Evolutionary conservation across 192 early-diverging fungal species (phyloP).

Genomic region (Umbelopsis isabellina): DNA sequence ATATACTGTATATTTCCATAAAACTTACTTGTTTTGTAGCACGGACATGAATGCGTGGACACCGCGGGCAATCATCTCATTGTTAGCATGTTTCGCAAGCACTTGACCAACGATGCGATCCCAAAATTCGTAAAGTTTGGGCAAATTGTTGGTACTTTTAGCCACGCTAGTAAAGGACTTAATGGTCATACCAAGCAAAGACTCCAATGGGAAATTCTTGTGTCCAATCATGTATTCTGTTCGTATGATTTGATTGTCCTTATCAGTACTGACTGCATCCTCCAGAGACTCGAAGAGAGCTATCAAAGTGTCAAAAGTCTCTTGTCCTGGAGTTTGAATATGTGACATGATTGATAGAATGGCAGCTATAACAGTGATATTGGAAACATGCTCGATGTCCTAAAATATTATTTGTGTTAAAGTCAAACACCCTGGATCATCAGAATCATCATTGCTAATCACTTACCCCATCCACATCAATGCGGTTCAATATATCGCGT

Average conservation of each 20-base stretch:
- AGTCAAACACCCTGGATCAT: neutral
- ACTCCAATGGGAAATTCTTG: conserved; percentile 45
- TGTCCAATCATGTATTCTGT: conserved; percentile 49
- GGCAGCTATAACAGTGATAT: conserved; percentile 43
- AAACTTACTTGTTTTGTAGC: conserved; percentile 24
- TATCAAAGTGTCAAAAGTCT: conserved; percentile 33
- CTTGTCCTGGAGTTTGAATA: conserved; percentile 38
- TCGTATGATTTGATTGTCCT: conserved; percentile 36
- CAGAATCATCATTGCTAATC: neutral
- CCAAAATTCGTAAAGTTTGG: conserved; percentile 38
- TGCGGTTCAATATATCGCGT: conserved; percentile 40
- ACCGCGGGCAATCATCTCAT: conserved; percentile 53
- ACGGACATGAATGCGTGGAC: conserved; percentile 46
- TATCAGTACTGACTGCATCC: conserved; percentile 28
- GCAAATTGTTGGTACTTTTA: conserved; percentile 23
- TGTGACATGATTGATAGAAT: conserved; percentile 49
- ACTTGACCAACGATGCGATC: conserved; percentile 44
- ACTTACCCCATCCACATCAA: conserved; percentile 43
- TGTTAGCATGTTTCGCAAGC: conserved; percentile 42
- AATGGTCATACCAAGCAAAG: conserved; percentile 53
- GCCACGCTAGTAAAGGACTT: conserved; percentile 44
- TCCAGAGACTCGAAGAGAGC: conserved; percentile 35
- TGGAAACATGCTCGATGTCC: conserved; percentile 28
- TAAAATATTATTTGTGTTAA: conserved; percentile 17
- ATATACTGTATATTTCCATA: too few species aligned